phyloP scores from a whole-genome alignment of 768 basidiomycete genomes.

The Polyporus arcularius region DNA sequence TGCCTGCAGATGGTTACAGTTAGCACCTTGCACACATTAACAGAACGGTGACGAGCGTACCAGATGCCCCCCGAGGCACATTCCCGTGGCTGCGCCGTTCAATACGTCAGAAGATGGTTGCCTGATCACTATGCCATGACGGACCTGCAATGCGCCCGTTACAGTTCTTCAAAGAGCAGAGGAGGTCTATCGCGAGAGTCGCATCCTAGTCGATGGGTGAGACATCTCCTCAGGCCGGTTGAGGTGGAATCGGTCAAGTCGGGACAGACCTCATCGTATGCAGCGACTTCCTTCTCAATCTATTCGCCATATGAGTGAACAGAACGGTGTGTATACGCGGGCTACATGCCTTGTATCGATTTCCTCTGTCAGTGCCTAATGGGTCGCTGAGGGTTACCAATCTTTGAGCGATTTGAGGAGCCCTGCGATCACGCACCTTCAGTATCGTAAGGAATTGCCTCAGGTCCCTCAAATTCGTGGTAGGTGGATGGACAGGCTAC shows the following conservation, averaged over 20 bases:
- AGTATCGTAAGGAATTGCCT: slow-evolving; percentile 83
- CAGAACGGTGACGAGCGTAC: slow-evolving; percentile 43
- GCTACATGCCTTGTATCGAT: slow-evolving; percentile 72
- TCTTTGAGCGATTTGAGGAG: background rate
- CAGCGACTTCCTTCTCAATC: slow-evolving; percentile 86
- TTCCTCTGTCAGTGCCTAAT: slow-evolving; percentile 85
- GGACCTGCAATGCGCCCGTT: slow-evolving; percentile 87
- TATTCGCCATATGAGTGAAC: slow-evolving; percentile 31
- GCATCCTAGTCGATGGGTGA: slow-evolving; percentile 59
- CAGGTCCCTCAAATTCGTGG: slow-evolving; percentile 91
- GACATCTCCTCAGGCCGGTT: too few relatives aligned
- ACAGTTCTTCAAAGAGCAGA: slow-evolving; percentile 75
- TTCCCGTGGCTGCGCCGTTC: slow-evolving; percentile 66
- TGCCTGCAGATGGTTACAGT: slow-evolving; percentile 35
- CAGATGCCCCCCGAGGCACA: slow-evolving; percentile 88
- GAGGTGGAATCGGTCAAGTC: background rate
- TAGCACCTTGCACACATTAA: slow-evolving; percentile 34
- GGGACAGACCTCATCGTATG: slow-evolving; percentile 77
- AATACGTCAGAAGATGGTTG: slow-evolving; percentile 26
- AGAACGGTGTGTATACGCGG: background rate
- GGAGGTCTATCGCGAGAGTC: slow-evolving; percentile 72
- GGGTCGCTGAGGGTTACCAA: background rate
- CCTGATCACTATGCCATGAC: slow-evolving; percentile 21
- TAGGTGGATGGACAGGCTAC: slow-evolving; percentile 82
- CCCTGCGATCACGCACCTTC: slow-evolving; percentile 54